Base-by-base conservation (phyloP, 371 early-diverging fungal species). In the Encephalitozoon romaleae region DNA sequence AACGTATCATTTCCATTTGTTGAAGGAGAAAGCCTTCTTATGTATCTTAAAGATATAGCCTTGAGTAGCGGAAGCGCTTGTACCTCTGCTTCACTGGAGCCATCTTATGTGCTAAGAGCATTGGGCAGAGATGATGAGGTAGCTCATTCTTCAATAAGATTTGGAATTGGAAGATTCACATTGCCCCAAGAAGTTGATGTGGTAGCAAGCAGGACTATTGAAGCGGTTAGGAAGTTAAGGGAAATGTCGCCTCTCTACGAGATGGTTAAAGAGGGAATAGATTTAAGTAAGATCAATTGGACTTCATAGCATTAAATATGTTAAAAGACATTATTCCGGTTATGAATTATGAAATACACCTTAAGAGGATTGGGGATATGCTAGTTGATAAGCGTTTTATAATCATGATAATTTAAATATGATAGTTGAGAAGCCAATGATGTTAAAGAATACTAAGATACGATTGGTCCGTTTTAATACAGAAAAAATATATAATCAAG, bases 241-340 rank as follows among this genome's bases (percentile, higher is more conserved):
- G 97, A 96, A 72, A 92, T 98, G 92, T 91, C 91, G 47, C 99
- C 99, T 9, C 88, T 98, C 41, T 96, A 95, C 93, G 99, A 98
- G 86, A 98, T 95, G 95, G 83, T 77, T 9, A 66, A 81, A 51
- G 79, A 84, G 69, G 86, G 86, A 12, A 79, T 85, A 23, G 84
- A 86, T 77, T 52, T 84, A 23, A 80, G 52, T 41, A 69, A 59
- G 47, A 79, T 79, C 42, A 71, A 76, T 39, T 79, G 80, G 80
- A 18, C 41, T 15, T 47, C 80, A 8, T 79, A 32, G 54, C 11
- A 41, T 41, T 41, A 18, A 43, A 34, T 34, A 4, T 15, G 2
- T 9, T 59, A 4, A 15, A 47, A 47, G 21, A 18, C 1, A 18
- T 47, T 15, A 47, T 21, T 47, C 21, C 21, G 9, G 9, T 47